phyloP scores from a whole-genome alignment of 2,329 filamentous ascomycete genomes.

The Fusarium buharicum region DNA sequence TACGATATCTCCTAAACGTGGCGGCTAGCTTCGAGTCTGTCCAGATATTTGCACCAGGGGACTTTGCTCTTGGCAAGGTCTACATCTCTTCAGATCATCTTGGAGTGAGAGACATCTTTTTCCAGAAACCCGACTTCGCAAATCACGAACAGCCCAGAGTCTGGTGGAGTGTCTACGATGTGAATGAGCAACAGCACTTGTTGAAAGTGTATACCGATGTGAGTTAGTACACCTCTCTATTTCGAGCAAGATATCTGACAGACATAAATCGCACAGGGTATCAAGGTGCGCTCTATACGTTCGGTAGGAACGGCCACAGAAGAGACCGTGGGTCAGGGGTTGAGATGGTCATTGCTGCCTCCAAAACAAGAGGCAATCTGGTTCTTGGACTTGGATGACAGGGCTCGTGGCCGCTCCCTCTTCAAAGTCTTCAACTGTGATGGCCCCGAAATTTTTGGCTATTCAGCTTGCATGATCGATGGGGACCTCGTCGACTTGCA shows the following conservation, averaged over 20 bases:
- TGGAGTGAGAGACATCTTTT: not conserved
- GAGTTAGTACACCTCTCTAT: not conserved
- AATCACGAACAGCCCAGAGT: conserved; percentile 4
- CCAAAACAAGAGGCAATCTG: not conserved
- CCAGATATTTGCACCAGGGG: not conserved
- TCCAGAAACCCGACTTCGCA: not conserved
- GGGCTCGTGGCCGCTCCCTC: not conserved
- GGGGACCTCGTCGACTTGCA: conserved; percentile 13
- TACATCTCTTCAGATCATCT: conserved; percentile 9
- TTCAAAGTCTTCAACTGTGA: conserved; percentile 10
- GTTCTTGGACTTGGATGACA: conserved; percentile 7
- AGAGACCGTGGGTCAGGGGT: not conserved
- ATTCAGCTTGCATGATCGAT: conserved; percentile 15
- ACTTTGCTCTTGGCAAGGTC: not conserved
- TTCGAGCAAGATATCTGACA: not conserved
- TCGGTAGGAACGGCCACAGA: not conserved
- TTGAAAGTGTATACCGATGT: conserved; percentile 9
- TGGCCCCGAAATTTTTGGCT: conserved; percentile 2
- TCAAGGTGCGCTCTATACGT: conserved; percentile 12
- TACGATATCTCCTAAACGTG: not conserved
- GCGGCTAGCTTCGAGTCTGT: not conserved
- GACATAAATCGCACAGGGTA: not conserved
- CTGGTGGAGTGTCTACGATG: conserved; percentile 6
- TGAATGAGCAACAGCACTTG: not conserved
- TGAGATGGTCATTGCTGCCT: conserved; percentile 14